These are phyloP conservation scores for Tinospora cordifolia DNA, from an alignment of 164 flowering plant species.

Conservation along the genomic window DNA sequence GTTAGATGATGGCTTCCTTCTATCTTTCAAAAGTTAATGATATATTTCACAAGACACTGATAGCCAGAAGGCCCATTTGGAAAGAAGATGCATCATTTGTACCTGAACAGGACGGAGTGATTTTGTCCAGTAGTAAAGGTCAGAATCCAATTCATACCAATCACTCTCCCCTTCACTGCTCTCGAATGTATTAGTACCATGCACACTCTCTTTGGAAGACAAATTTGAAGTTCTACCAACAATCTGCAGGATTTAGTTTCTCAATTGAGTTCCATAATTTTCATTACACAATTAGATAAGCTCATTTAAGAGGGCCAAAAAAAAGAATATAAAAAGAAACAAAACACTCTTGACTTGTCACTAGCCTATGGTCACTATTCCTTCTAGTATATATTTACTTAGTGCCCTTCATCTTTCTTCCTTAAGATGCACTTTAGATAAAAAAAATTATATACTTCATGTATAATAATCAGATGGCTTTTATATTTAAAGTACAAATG, in stretches of 20 bases:
- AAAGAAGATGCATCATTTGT: conserved; percentile 21
- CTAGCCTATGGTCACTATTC: not conserved
- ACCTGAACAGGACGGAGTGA: conserved; percentile 91
- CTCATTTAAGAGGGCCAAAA: not conserved
- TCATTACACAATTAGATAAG: not conserved
- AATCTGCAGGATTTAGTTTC: conserved; percentile 36
- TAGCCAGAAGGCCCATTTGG: conserved; percentile 3
- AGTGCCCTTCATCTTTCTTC: not conserved
- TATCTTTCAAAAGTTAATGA: not conserved
- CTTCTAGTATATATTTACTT: not conserved
- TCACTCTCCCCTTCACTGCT: conserved; percentile 33
- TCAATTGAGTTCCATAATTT: not conserved
- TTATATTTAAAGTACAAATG: too few species aligned
- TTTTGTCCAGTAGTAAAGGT: conserved; percentile 72
- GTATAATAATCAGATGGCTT: too few species aligned
- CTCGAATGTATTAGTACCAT: conserved; percentile 8
- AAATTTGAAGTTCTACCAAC: conserved; percentile 45
- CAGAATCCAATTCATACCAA: conserved; percentile 67
- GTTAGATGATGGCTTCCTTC: not conserved
- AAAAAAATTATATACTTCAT: too few species aligned
- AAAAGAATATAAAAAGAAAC: too few species aligned
- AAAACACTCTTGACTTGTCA: not conserved
- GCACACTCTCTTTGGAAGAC: conserved; percentile 22
- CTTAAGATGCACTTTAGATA: not conserved
- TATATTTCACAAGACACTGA: not conserved